Evolutionary conservation across 805 yeast genomes (phyloP), one percentile per base, ranked within the genome.

Genomic region (Pichia californica): DNA sequence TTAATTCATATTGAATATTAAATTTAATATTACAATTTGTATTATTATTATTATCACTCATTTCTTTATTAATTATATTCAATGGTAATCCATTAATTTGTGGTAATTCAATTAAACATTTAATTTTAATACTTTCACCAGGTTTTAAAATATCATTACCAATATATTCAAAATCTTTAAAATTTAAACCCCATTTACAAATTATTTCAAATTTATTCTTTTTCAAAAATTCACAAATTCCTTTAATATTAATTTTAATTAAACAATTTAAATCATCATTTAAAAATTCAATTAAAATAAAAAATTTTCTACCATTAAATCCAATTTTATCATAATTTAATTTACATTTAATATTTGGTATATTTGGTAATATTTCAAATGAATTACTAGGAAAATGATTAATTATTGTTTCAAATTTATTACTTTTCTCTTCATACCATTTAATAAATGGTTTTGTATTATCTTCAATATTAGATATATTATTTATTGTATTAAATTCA

Each of bases 291-390:
- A 70, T 19, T 0, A 40, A 43, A 18, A 59, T 45, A 1, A 54
- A 52, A 19, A 62, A 50, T 0, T 38, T 47, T 43, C 69, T 69
- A 10, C 70, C 69, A 26, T 54, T 51, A 35, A 58, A 57, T 1
- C 61, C 66, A 34, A 46, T 44, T 7, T 62, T 58, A 0, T 57
- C 40, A 18, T 56, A 48, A 1, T 48, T 50, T 7, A 67, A 41
- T 0, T 36, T 36, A 5, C 65, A 52, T 16, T 50, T 55, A 0
- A 65, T 56, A 3, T 61, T 52, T 6, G 76, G 76, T 3, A 62
- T 52, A 38, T 68, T 62, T 14, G 76, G 74, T 7, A 67, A 51
- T 3, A 68, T 57, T 30, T 63, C 63, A 45, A 59, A 56, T 19
- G 19, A 37, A 36, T 34, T 46, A 47, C 25, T 31, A 7, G 46